Base-by-base conservation (phyloP, 768 basidiomycete species). In the Kwoniella bestiolae region DNA sequence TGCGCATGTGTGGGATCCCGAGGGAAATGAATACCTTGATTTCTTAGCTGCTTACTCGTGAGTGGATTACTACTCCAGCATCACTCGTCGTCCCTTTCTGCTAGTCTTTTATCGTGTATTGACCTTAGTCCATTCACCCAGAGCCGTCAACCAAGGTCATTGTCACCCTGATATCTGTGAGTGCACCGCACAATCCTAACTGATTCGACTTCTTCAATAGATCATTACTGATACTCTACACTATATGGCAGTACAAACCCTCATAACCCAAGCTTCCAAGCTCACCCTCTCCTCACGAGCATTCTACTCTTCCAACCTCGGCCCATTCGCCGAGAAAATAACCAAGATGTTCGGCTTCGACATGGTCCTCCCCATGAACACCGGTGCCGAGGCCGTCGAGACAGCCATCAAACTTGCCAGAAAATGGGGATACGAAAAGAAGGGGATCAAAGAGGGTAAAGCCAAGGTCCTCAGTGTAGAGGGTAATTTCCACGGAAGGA, bases 301-400 rank as follows among this genome's bases (percentile, higher is more conserved):
- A 0, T 98, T 99, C 84, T 92, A 97, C 84, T 96, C 95, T 74
- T 89, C 89, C 51, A 85, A 89, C 68, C 91, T 99, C 71, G 94
- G 93, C 0, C 85, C 84, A n/a, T 99, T 94, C 80, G 92, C 94
- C 1, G 85, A 91, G 83, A 86, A 87, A 80, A 84, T 97, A 65
- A 92, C 90, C 1, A 83, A 87, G 64, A 86, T 91, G 82, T 93
- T 95, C 76, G 89, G 89, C 12, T 97, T 91, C 80, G 94, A 95
- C 68, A 94, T 93, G 88, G 92, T 96, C 1, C 84, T 98, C 8
- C 94, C 95, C 25, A 96, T 98, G 94, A 99, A 99, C 85, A 98
- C 95, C 0, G 95, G 95, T 50, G 94, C 94, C 0, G 96, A 99
- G 78, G 96, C 96, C 7, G 96, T 98, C 60, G 96, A 99, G 83